Evolutionary conservation across 176 grass and related monocot genomes (phyloP).

Genomic region (Urochloa ruziziensis): DNA sequence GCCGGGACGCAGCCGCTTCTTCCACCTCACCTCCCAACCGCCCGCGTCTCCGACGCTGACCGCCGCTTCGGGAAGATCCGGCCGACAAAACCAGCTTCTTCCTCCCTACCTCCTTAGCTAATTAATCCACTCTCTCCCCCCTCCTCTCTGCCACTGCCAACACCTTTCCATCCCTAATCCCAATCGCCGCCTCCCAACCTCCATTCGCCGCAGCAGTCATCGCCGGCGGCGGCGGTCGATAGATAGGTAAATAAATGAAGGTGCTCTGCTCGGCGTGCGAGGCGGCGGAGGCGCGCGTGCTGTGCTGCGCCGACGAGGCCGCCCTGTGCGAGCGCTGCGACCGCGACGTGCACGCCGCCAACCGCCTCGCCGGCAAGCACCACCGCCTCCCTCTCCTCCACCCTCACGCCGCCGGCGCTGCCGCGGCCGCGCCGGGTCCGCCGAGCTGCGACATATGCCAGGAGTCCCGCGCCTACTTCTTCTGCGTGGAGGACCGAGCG

Average conservation of each 20-base stretch:
- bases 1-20: background rate
- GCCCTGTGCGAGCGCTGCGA: slow-evolving; percentile 85
- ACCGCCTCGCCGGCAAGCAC: slow-evolving; percentile 94
- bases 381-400: slow-evolving; percentile 62
- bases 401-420: background rate
- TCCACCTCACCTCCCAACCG: slow-evolving; percentile 36
- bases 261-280: slow-evolving; percentile 91
- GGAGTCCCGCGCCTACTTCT: slow-evolving; percentile 90
- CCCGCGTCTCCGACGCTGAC: background rate
- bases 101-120: too few species aligned
- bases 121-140: background rate
- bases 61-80: background rate
- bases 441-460: slow-evolving; percentile 96
- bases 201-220: background rate
- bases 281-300: slow-evolving; percentile 75
- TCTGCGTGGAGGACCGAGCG: slow-evolving; percentile 92
- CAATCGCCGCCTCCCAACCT: background rate
- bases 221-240: background rate
- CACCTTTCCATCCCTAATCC: background rate
- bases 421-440: too few species aligned
- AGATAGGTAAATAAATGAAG: slow-evolving; percentile 71
- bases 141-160: too few species aligned
- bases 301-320: slow-evolving; percentile 98
- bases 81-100: too few species aligned
- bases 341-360: slow-evolving; percentile 82